A percentile compares a stretch with the other conserved stretches of the same genome.
Evolutionary conservation across 2,329 filamentous ascomycete species (phyloP).

Genomic region (Penicillium sp.): DNA sequence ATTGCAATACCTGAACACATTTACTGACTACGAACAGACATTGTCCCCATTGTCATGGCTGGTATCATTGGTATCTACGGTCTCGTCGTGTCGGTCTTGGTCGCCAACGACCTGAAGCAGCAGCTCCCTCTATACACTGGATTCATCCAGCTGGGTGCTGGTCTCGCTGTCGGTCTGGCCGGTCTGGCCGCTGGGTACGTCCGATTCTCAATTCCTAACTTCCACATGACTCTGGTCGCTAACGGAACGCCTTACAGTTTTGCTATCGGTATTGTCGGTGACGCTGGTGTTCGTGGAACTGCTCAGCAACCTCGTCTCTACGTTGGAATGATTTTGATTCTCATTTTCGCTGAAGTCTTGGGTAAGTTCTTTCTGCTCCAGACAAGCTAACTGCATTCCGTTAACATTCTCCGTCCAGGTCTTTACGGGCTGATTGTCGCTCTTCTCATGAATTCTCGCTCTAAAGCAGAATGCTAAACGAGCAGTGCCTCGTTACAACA

Average conservation of each 20-base stretch:
- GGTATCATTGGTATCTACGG: constrained; percentile 99
- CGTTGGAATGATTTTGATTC: constrained; percentile 97
- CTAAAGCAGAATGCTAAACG: constrained; percentile 62
- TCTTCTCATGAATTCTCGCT: constrained; percentile 99
- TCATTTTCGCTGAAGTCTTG: constrained; percentile 99
- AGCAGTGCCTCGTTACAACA: constrained; percentile 9
- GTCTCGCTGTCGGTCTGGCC: constrained; percentile 77
- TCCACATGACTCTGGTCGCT: constrained; percentile 4
- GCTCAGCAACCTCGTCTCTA: constrained; percentile 65
- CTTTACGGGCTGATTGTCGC: constrained; percentile 99
- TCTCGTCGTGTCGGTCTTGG: constrained; percentile 82
- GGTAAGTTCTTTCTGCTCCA: constrained; percentile 57
- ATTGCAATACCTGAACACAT: constrained; percentile 13
- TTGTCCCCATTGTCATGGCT: constrained; percentile 99
- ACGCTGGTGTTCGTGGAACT: constrained; percentile 54
- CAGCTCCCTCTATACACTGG: constrained; percentile 73
- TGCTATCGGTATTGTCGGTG: constrained; percentile 79
- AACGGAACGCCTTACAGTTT: constrained; percentile 52
- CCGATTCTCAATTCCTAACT: not conserved
- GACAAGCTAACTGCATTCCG: not conserved
- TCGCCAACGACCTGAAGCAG: constrained; percentile 77
- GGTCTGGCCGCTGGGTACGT: constrained; percentile 72
- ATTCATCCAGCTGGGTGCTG: constrained; percentile 83
- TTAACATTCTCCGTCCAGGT: constrained; percentile 58
- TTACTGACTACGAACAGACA: constrained; percentile 62